Evolutionary conservation across 768 basidiomycete species (phyloP), one percentile per base, ranked within the genome.

Genomic region (Scleroderma bovista): DNA sequence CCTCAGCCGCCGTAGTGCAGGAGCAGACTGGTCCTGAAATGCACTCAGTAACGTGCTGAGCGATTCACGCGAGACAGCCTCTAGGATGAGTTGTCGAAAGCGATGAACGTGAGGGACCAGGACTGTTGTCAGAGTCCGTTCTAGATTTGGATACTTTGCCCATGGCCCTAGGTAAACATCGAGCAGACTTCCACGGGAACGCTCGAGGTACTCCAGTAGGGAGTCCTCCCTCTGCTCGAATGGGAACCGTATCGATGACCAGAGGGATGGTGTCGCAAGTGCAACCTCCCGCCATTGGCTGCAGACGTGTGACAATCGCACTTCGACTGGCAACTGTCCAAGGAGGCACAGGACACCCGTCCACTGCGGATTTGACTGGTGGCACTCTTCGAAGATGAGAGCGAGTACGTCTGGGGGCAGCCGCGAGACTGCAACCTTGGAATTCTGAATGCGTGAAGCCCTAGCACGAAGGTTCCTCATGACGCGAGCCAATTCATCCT

Each of bases 241-340:
- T 11, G 63, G 60, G 51, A 65, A 60, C 47, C 58, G 64, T 50
- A 69, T 62, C 15, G 57, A 59, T 16, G 67, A 67, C 71, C 68
- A 71, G 47, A 72, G 60, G 13, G 48, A 63, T 1, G 71, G 67
- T 6, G 58, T 57, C 19, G 63, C 52, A 34, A 72, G 63, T 15
- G 71, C 63, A 13, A 71, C 62, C 6, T 52, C 51, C 29, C 70
- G 64, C 71, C 71, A 70, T 36, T 61, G 63, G 33, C 53, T 58
- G 31, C 61, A 62, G 19, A 71, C 65, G 40, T 66, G 64, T 31
- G 71, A 67, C 23, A 72, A 48, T 26, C 64, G 65, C 31, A 66
- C 57, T 50, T 66, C 66, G 47, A 67, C 29, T 26, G 66, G 66
- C n/a, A 57, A 59, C 44, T 68, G 66, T 41, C 60, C 64, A 31